Conservation (phyloP, 345 rosid species). For the Moringa oleifera region DNA sequence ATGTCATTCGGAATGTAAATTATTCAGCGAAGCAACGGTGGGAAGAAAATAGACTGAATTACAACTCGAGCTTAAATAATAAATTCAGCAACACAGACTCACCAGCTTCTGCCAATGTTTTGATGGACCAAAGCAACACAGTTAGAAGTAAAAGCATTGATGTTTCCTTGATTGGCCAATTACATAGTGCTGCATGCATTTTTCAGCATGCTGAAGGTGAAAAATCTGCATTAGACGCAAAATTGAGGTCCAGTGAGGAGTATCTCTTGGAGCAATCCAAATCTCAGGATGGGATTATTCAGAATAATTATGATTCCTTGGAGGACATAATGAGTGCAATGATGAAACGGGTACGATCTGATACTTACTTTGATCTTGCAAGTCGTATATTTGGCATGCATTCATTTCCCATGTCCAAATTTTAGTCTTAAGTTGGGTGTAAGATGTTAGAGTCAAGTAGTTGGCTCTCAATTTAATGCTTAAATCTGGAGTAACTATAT, state of each 20-base stretch:
- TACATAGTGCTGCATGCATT: slow-evolving; percentile 23
- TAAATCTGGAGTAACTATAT: no score
- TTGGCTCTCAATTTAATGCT: no score
- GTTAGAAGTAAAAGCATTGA: slow-evolving; percentile 28
- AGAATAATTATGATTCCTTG: slow-evolving; percentile 45
- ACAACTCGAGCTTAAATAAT: slow-evolving; percentile 21
- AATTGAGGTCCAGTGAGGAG: slow-evolving; percentile 32
- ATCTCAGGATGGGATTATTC: slow-evolving; percentile 38
- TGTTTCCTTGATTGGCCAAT: slow-evolving; percentile 31
- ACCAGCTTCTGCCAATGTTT: slow-evolving; percentile 26
- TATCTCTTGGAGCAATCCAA: slow-evolving; percentile 37
- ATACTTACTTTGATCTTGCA: slow-evolving; percentile 4
- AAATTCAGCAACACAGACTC: slow-evolving; percentile 33
- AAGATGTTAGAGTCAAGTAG: no score
- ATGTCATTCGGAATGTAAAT: slow-evolving; percentile 34
- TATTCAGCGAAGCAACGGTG: slow-evolving; percentile 33
- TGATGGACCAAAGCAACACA: slow-evolving; percentile 22
- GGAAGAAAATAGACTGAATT: slow-evolving; percentile 42
- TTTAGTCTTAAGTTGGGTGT: no score
- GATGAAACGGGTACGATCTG: slow-evolving; percentile 55
- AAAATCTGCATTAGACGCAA: slow-evolving; percentile 29
- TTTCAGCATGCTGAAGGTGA: slow-evolving; percentile 31
- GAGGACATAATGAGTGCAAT: slow-evolving; percentile 65
- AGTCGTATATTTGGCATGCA: background rate
- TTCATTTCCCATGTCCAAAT: no score